phyloP scores from a whole-genome alignment of 805 yeast genomes.

The Candida boidinii region DNA sequence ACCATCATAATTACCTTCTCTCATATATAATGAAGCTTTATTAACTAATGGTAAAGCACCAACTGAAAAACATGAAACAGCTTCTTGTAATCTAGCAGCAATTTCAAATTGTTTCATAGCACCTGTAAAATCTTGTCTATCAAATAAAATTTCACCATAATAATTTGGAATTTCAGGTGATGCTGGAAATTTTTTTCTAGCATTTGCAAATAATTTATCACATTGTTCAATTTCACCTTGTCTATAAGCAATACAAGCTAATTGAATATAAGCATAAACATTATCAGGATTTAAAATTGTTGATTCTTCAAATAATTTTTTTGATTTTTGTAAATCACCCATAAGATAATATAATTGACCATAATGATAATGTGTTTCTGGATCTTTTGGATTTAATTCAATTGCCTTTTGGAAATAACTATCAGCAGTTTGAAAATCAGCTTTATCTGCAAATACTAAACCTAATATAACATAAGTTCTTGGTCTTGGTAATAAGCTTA shows the following conservation, averaged over 20 bases:
- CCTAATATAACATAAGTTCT: slow-evolving; percentile 80
- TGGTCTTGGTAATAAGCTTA: slow-evolving; percentile 64
- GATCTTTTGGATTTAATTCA: slow-evolving; percentile 55
- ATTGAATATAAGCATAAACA: slow-evolving; percentile 81
- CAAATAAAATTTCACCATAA: slow-evolving; percentile 89
- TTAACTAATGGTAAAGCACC: slow-evolving; percentile 88
- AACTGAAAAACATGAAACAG: slow-evolving; percentile 57
- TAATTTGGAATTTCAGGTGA: slow-evolving; percentile 91
- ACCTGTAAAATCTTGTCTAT: slow-evolving; percentile 59
- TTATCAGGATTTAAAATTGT: slow-evolving; percentile 66
- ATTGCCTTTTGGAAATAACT: slow-evolving; percentile 67
- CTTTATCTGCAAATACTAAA: slow-evolving; percentile 73
- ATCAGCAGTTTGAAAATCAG: slow-evolving; percentile 50
- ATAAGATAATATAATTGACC: slow-evolving; percentile 87
- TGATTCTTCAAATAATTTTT: slow-evolving; percentile 66
- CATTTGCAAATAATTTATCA: slow-evolving; percentile 55
- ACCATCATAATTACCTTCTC: slow-evolving; percentile 43
- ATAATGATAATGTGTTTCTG: slow-evolving; percentile 87
- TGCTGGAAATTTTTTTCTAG: slow-evolving; percentile 70
- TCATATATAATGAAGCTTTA: slow-evolving; percentile 68
- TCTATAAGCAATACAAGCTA: slow-evolving; percentile 87
- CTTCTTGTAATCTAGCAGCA: slow-evolving; percentile 75
- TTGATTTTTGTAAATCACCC: slow-evolving; percentile 66
- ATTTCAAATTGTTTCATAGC: slow-evolving; percentile 81
- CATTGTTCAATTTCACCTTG: slow-evolving; percentile 53